Conservation (phyloP, 2,329 filamentous ascomycete genomes). For the Claviceps monticola region DNA sequence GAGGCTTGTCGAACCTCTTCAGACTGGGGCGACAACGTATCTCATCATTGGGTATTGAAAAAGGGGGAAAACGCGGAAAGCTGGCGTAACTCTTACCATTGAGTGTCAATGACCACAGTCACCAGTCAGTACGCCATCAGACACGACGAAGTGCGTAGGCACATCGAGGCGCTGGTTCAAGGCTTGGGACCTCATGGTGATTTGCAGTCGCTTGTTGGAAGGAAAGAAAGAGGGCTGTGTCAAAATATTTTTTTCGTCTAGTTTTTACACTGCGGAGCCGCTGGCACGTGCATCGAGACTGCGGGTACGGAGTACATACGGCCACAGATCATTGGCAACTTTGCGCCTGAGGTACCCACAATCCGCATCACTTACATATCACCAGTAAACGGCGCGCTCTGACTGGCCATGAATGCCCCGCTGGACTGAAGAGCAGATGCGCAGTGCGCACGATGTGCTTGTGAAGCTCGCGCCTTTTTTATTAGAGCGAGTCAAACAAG, state of each 20-base stretch:
- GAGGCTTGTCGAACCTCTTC: constrained; percentile 33
- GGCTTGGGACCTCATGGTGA: neutral
- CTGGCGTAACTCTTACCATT: neutral
- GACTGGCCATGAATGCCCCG: too few species aligned
- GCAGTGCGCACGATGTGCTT: too few species aligned
- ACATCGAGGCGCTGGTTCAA: neutral
- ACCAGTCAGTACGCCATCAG: neutral
- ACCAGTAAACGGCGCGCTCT: too few species aligned
- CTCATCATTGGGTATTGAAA: constrained; percentile 28
- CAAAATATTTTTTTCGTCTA: neutral
- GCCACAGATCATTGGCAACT: neutral
- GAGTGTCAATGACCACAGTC: neutral
- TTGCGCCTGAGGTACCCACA: neutral
- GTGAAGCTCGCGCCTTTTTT: too few species aligned
- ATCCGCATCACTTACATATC: too few species aligned
- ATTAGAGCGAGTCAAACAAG: too few species aligned
- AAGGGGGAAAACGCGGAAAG: neutral
- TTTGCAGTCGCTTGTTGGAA: neutral
- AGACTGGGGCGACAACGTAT: constrained; percentile 37
- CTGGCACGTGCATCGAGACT: constrained; percentile 1
- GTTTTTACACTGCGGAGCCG: neutral
- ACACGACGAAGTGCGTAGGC: neutral
- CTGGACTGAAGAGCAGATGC: too few species aligned
- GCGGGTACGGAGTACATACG: too few species aligned
- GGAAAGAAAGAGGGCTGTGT: too few species aligned